phyloP scores from a whole-genome alignment of 306 rosid species.

The Comarum palustre region DNA sequence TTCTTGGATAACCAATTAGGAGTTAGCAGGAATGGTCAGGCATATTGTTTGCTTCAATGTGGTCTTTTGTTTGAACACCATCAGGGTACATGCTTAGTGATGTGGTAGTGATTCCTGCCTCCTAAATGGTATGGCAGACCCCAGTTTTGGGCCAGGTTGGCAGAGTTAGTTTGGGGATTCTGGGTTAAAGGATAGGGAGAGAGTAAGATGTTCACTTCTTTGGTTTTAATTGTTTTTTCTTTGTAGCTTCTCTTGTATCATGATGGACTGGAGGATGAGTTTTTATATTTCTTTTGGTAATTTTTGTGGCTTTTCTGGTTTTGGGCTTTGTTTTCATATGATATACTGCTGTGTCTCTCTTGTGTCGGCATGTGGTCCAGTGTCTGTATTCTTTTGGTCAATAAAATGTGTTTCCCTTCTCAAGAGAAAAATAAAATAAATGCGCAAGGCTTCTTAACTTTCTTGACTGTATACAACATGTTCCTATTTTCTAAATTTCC shows the following conservation, averaged over 20 bases:
- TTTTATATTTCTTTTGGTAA: not conserved
- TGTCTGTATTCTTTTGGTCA: not conserved
- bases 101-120: not conserved
- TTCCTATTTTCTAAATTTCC: not conserved
- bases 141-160: not conserved
- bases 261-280: not conserved
- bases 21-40: not conserved
- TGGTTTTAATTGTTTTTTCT: not conserved
- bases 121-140: not conserved
- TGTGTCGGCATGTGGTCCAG: not conserved
- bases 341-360: not conserved
- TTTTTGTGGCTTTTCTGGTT: not conserved
- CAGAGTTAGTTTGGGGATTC: not conserved
- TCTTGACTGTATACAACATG: not conserved
- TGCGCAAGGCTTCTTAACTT: not conserved
- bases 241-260: not conserved
- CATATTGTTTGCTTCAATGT: not conserved
- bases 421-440: not conserved
- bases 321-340: not conserved
- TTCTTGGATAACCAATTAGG: not conserved
- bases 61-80: not conserved
- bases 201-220: not conserved
- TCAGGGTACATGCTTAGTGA: not conserved
- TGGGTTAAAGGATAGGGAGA: not conserved
- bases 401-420: not conserved